Base-by-base conservation (phyloP, 768 basidiomycete genomes). In the Leccinum broughii region DNA sequence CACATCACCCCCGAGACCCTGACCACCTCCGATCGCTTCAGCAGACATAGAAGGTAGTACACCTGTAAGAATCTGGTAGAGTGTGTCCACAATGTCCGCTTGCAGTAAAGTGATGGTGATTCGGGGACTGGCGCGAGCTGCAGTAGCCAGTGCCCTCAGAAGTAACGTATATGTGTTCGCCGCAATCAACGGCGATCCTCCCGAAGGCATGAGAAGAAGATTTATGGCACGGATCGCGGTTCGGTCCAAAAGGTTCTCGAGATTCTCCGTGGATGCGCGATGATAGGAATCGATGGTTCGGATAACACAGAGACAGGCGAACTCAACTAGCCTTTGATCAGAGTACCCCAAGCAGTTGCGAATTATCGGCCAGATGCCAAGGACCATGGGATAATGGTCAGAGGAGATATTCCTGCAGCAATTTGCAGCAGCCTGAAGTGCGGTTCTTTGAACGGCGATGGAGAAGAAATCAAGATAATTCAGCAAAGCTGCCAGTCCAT, bases 391-490 rank as follows among this genome's bases (percentile, higher is more conserved):
- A 75, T 95, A 95, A 70, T 93, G 88, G 60, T 98, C 97, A 28
- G 90, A 73, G 3, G 93, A 88, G 55, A 97, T 85, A 72, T 93
- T 93, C 53, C 94, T 87, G 76, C 97, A 98, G 68, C 97, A 98
- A 68, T 98, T 98, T 35, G 96, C 89, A 2, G 95, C 95, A 17
- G 97, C 95, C 67, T 97, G 95, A 26, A 99, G 79, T 24, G 97
- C 97, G 1, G 95, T 98, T 54, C 97, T 85, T 72, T 99, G 97
- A 13, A 98, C 95, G 32, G 95, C 92, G 67, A 95, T 98, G 15
- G 93, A 95, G 78, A 98, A 98, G 78, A 99, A 99, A 77, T 98
- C 96, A 67, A 99, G 87, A 75, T 92, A 98, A 72, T 92, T 94
- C 67, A 98, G 85, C 41, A 98, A 79, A 28, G 96, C 95, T 10